Evolutionary conservation across 331 rosid genomes (phyloP).

Genomic region (Acacia concinna): DNA sequence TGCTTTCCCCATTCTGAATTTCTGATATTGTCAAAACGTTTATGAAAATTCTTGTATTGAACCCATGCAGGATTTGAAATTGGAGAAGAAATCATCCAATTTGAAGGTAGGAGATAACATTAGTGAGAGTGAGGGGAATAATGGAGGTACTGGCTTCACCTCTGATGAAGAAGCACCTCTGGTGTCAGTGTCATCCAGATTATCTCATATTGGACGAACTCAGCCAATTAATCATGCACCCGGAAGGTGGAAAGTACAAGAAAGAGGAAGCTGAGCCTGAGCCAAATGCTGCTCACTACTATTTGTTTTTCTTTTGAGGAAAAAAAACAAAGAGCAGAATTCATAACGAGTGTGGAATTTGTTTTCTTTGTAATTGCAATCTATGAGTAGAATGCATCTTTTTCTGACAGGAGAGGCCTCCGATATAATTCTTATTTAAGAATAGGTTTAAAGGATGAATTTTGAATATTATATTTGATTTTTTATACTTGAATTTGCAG

Average conservation of each 20-base stretch:
- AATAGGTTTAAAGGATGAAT: background rate
- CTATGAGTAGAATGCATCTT: constrained; percentile 27
- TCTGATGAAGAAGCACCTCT: constrained; percentile 72
- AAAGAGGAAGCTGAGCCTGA: background rate
- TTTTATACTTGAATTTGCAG: background rate
- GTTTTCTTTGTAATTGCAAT: constrained; percentile 39
- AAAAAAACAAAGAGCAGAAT: background rate
- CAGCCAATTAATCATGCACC: constrained; percentile 50
- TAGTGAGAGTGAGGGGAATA: constrained; percentile 29
- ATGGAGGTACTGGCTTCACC: constrained; percentile 47
- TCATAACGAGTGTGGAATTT: background rate
- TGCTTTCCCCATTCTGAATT: constrained; percentile 1
- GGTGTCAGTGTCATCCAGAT: constrained; percentile 67
- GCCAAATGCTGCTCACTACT: constrained; percentile 15
- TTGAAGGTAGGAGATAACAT: constrained; percentile 43
- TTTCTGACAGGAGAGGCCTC: no score
- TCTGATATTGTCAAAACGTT: background rate
- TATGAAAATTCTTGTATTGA: constrained; percentile 5
- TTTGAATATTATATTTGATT: background rate
- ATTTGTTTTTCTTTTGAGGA: constrained; percentile 40
- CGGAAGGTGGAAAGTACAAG: constrained; percentile 31
- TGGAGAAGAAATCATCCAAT: constrained; percentile 80
- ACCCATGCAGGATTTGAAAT: constrained; percentile 75
- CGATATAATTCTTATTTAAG: background rate
- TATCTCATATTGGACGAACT: constrained; percentile 72